Percentiles rank a stretch among this genome's conserved stretches.
These are phyloP conservation scores for Camellia granthamiana DNA, from an alignment of 148 eudicot genomes.

Conservation along the genomic window DNA sequence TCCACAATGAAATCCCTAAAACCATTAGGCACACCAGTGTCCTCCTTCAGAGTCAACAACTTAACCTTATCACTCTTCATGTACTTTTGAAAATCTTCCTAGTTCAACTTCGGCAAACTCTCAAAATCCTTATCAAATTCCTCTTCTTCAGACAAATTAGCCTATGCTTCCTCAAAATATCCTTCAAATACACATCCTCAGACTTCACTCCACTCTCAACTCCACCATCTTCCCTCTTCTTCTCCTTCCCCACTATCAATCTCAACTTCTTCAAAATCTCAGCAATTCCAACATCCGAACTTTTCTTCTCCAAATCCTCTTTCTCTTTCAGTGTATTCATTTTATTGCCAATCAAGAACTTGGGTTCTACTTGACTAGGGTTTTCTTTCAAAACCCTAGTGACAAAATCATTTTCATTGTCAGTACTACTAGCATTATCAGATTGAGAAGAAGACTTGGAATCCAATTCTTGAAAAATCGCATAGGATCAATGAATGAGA, in stretches of 20 bases:
- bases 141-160: constrained; percentile 69
- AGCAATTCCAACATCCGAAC: constrained; percentile 26
- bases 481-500: constrained; percentile 22
- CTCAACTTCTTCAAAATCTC: constrained; percentile 45
- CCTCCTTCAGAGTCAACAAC: constrained; percentile 61
- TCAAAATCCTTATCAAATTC: constrained; percentile 52
- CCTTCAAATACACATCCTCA: constrained; percentile 65
- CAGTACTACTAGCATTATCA: not conserved
- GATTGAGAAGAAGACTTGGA: constrained; percentile 20
- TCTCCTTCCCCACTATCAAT: constrained; percentile 27
- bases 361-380: constrained; percentile 91
- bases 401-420: constrained; percentile 51
- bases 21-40: constrained; percentile 28
- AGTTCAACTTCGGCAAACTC: constrained; percentile 55
- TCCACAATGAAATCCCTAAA: constrained; percentile 66
- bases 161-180: constrained; percentile 68
- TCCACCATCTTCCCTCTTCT: constrained; percentile 26
- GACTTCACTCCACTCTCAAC: constrained; percentile 25
- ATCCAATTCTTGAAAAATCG: constrained; percentile 27
- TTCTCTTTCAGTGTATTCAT: constrained; percentile 59
- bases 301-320: constrained; percentile 35
- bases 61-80: constrained; percentile 58
- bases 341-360: constrained; percentile 46
- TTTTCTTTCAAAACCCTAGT: constrained; percentile 79
- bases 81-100: constrained; percentile 56